Evolutionary conservation across 768 basidiomycete species (phyloP), one percentile per base, ranked within the genome.

Genomic region (Sporobolomyces pararoseus): DNA sequence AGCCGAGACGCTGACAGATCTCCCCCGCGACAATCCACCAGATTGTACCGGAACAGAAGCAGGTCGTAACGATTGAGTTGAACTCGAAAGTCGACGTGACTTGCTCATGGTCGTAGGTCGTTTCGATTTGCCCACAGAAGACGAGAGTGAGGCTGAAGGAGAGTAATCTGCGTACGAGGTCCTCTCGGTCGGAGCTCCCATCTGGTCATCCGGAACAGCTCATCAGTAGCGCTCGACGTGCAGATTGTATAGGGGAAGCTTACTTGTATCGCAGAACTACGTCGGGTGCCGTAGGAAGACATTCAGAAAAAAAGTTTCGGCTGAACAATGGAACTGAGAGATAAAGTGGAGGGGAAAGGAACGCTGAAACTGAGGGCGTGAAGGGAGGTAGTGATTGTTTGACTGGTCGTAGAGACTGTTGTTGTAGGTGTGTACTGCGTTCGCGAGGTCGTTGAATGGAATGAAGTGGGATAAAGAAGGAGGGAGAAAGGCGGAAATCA

Each of bases 121-220:
- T 35, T 67, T 67, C 25, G 32, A 23, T 50, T 72, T 72, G 62
- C 71, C 71, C 25, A 59, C 44, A 10, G 52, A 62, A 25, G 65
- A 63, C 21, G 32, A 46, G 65, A 64, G 62, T n/a, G 65, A 35
- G 25, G 65, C 39, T 10, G 55, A 34, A 3, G 63, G 27, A 32
- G 46, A 27, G 19, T 37, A 58, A 16, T 35, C 27, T 19, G 53
- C 52, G 65, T 59, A 42, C 12, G 70, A 32, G 19, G 51, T 31
- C 4, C 34, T 42, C 44, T 44, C 59, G 32, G 17, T 60, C 58
- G 39, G 58, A 23, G 59, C 59, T 27, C 59, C 59, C 59, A 61
- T 61, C 59, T 61, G 46, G 25, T n/a, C n/a, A n/a, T 23, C 25
- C 46, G 44, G 59, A 47, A 23, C 31, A 23, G 25, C 4, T 21